A percentile compares a stretch with the other conserved stretches of the same genome.
Evolutionary conservation across 306 rosid genomes (phyloP).

Genomic region (Cercis canadensis): DNA sequence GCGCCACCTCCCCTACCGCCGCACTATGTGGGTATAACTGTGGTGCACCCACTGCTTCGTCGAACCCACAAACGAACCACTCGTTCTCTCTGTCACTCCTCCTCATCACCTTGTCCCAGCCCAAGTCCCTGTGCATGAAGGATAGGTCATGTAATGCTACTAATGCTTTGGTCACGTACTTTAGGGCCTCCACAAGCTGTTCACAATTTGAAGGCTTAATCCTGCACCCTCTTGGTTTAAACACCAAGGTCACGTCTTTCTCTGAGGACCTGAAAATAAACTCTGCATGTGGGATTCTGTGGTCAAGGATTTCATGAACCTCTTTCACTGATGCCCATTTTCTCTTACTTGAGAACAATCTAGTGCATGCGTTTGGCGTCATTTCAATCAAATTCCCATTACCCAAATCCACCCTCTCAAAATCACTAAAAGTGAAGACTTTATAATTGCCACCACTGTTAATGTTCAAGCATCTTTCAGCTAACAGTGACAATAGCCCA

Average conservation of each 20-base stretch:
- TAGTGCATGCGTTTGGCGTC: constrained; percentile 73
- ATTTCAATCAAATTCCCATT: constrained; percentile 61
- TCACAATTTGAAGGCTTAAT: constrained; percentile 59
- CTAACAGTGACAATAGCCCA: constrained; percentile 54
- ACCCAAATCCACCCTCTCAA: constrained; percentile 63
- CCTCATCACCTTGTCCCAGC: constrained; percentile 83
- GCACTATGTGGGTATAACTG: constrained; percentile 54
- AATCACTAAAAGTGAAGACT: constrained; percentile 60
- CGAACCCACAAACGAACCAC: constrained; percentile 87
- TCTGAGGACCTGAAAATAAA: constrained; percentile 45
- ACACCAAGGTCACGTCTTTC: constrained; percentile 54
- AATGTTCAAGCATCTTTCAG: constrained; percentile 51
- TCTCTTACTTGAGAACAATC: constrained; percentile 53
- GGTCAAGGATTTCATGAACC: constrained; percentile 78
- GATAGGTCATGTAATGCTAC: constrained; percentile 89
- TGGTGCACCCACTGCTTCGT: constrained; percentile 84
- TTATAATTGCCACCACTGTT: constrained; percentile 30
- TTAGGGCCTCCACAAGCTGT: constrained; percentile 74
- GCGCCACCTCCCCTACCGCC: constrained; percentile 31
- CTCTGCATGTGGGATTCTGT: constrained; percentile 85
- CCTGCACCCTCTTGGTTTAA: constrained; percentile 74
- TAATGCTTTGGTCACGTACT: constrained; percentile 79
- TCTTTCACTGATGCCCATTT: constrained; percentile 78
- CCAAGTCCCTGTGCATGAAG: constrained; percentile 86
- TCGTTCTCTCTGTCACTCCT: constrained; percentile 58